Percentiles rank a stretch among this genome's conserved stretches.
These are phyloP conservation scores for Picea abies DNA, from an alignment of 83 land plant species.

Conservation along the genomic window DNA sequence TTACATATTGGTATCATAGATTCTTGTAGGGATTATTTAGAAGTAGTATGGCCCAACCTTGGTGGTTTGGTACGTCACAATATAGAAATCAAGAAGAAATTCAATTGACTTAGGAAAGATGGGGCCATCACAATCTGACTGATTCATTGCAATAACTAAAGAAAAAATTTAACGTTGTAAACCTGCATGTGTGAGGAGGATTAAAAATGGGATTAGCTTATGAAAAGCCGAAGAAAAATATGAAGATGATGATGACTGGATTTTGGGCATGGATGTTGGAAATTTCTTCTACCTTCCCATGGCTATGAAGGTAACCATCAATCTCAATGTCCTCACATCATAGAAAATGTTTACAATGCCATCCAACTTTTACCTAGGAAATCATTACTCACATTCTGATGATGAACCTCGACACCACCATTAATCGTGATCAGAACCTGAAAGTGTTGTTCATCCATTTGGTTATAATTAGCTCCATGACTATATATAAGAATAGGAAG, in stretches of 20 bases:
- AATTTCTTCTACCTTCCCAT: constrained; percentile 24
- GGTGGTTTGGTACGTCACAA: too few relatives aligned
- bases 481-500: constrained; percentile 4
- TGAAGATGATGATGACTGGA: constrained; percentile 23
- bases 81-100: too few relatives aligned
- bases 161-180: too few relatives aligned
- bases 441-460: background rate
- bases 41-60: too few relatives aligned
- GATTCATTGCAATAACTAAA: too few relatives aligned
- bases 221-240: background rate
- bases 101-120: too few relatives aligned
- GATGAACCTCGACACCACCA: background rate
- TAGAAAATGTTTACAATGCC: constrained; percentile 26
- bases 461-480: background rate
- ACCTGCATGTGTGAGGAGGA: too few relatives aligned
- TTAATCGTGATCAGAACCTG: background rate
- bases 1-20: too few relatives aligned
- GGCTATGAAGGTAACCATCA: constrained; percentile 36
- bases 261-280: constrained; percentile 19
- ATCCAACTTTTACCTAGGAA: constrained; percentile 28
- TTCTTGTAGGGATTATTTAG: too few relatives aligned
- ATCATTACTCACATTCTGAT: constrained; percentile 26
- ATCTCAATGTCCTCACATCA: constrained; percentile 44
- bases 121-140: too few relatives aligned
- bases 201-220: background rate